Base-by-base conservation (phyloP, 2,329 filamentous ascomycete species). In the Helminthosporium solani region DNA sequence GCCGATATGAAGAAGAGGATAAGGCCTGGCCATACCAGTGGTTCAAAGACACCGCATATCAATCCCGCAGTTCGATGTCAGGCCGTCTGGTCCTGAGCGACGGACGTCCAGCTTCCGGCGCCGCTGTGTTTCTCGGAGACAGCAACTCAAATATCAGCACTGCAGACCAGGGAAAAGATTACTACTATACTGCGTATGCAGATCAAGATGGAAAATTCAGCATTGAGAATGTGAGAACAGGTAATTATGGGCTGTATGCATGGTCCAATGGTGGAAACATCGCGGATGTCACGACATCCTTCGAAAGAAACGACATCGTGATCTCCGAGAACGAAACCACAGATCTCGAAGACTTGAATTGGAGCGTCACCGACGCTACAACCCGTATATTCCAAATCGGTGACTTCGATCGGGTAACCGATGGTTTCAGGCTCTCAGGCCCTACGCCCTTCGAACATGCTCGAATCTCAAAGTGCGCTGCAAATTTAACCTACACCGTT, bases 81-180 rank as follows among this genome's bases (percentile, higher is more conserved):
- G 77, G 77, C 34, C 67, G 58, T 8, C 63, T 80, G 1, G 47
- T 67, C 1, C 68, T 80, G 11, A 75, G 71, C 14, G 75, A 78
- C 47, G 77, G 76, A 6, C 70, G 75, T 1, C 72, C 75, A 12
- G 77, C 77, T 3, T 60, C 72, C 1, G 70, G 72, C 5, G 77
- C 77, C 7, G 72, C 76, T 5, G 71, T 79, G 3, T 78, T 78
- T 61, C 70, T 79, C 1, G 77, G 77, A 2, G 77, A 79, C 46
- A 74, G 72, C 46, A 59, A 73, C 30, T 67, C 73, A 1, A 73
- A 68, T 21, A 68, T 75, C 41, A 72, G 72, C 4, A 70, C 75
- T 7, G 65, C 79, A 0, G 75, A 78, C 39, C 73, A 76, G 58
- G 77, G 77, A 18, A 63, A 67, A 3, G 63, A 67, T 16, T 78